phyloP scores from a whole-genome alignment of 163 green algal species.

The Scenedesmus sp. region DNA sequence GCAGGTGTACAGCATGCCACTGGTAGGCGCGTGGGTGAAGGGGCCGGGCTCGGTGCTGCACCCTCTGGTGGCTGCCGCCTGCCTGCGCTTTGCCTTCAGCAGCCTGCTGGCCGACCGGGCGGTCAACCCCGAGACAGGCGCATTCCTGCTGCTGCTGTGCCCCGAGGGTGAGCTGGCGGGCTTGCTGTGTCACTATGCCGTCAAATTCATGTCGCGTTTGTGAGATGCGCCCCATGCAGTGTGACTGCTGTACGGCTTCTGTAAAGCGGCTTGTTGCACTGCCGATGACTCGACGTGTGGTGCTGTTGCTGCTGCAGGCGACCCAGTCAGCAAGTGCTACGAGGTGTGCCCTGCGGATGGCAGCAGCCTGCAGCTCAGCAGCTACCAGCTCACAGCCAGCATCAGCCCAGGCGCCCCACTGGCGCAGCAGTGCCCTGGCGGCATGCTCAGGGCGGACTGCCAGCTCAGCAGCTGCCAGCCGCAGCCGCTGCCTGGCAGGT shows the following conservation, averaged over 20 bases:
- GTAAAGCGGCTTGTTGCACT: background rate
- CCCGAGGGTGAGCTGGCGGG: slow-evolving; percentile 48
- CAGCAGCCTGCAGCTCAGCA: background rate
- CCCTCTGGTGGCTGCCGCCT: slow-evolving; percentile 58
- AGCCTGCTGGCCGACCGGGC: slow-evolving; percentile 61
- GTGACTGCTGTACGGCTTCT: too few species aligned
- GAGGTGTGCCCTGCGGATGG: slow-evolving; percentile 37
- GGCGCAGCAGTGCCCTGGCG: slow-evolving; percentile 2
- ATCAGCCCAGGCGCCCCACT: background rate
- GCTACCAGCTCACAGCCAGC: slow-evolving; percentile 9
- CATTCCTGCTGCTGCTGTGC: slow-evolving; percentile 73
- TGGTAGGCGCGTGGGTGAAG: slow-evolving; percentile 73
- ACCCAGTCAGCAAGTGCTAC: slow-evolving; percentile 49
- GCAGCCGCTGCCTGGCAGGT: slow-evolving; percentile 18
- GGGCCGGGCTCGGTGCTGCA: slow-evolving; percentile 48
- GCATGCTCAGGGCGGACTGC: slow-evolving; percentile 30
- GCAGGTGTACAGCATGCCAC: slow-evolving; percentile 68
- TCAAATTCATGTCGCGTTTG: background rate
- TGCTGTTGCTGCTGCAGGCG: slow-evolving; percentile 40
- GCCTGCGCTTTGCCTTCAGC: slow-evolving; percentile 61
- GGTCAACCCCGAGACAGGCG: slow-evolving; percentile 34
- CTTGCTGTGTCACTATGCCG: background rate
- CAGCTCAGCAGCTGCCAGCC: slow-evolving; percentile 5
- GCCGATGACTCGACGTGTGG: too few species aligned
- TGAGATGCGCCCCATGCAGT: too few species aligned